These are phyloP conservation scores for Candida dajiaensis DNA, from an alignment of 805 yeast species.

Conservation along the genomic window DNA sequence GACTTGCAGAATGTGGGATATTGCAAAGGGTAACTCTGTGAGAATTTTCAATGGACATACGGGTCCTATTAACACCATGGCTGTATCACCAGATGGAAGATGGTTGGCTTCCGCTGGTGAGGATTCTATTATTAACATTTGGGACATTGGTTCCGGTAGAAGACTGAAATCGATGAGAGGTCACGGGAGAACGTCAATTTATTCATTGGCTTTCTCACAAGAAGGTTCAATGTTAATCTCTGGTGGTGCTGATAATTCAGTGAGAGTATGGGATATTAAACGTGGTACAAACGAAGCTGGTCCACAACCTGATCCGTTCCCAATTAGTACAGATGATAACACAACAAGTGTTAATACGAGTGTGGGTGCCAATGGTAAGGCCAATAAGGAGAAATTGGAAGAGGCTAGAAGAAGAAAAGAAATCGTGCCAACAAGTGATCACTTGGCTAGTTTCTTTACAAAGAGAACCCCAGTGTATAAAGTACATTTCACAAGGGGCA, in stretches of 20 bases:
- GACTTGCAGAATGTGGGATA: slow-evolving; percentile 98
- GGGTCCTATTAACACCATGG: slow-evolving; percentile 78
- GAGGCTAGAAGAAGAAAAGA: slow-evolving; percentile 55
- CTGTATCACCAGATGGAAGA: slow-evolving; percentile 95
- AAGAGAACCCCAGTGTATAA: slow-evolving; percentile 91
- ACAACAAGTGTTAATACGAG: slow-evolving; percentile 22
- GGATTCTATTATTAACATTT: slow-evolving; percentile 79
- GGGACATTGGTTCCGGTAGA: slow-evolving; percentile 94
- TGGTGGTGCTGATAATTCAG: slow-evolving; percentile 89
- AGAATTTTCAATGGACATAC: slow-evolving; percentile 90
- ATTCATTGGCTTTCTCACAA: slow-evolving; percentile 75
- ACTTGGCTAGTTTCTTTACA: slow-evolving; percentile 89
- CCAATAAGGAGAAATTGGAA: slow-evolving; percentile 32
- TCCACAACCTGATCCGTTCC: slow-evolving; percentile 69
- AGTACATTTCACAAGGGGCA: slow-evolving; percentile 86
- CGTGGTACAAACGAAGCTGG: slow-evolving; percentile 76
- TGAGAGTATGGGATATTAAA: slow-evolving; percentile 94
- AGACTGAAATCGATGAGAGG: slow-evolving; percentile 89
- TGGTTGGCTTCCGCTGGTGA: slow-evolving; percentile 96
- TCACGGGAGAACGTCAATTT: slow-evolving; percentile 82
- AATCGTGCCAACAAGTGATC: slow-evolving; percentile 79
- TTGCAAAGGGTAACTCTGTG: slow-evolving; percentile 80
- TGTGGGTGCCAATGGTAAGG: slow-evolving; percentile 11
- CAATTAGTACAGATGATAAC: slow-evolving; percentile 30
- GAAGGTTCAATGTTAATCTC: slow-evolving; percentile 89